A percentile compares a stretch with the other conserved stretches of the same genome.
Evolutionary conservation across 176 grass and related monocot species (phyloP).

Genomic region (Urochloa ruziziensis): DNA sequence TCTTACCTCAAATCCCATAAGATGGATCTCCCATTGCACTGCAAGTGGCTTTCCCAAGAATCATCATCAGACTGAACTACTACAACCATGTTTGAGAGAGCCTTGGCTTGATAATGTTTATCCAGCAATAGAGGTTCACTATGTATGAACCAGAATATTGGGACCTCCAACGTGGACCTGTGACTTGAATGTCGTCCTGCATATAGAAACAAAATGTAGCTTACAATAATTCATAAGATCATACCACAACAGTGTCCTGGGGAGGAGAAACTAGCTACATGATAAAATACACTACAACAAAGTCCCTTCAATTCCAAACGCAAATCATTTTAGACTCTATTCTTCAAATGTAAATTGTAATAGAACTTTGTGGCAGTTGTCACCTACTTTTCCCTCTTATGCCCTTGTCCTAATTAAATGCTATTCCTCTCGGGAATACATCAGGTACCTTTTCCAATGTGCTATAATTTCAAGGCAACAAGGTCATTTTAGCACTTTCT

Average conservation of each 20-base stretch:
- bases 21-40: slow-evolving; percentile 87
- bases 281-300: neutral
- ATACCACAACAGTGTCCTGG: neutral
- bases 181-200: slow-evolving; percentile 68
- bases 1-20: slow-evolving; percentile 84
- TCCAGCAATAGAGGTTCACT: slow-evolving; percentile 78
- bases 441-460: neutral
- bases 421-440: neutral
- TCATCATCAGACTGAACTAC: slow-evolving; percentile 87
- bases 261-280: neutral
- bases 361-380: neutral
- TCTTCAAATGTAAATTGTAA: neutral
- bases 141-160: slow-evolving; percentile 98
- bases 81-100: slow-evolving; percentile 87
- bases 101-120: slow-evolving; percentile 94
- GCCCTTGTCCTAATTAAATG: neutral
- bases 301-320: neutral
- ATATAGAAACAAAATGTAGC: slow-evolving; percentile 24
- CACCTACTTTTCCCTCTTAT: neutral
- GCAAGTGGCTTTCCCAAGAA: slow-evolving; percentile 95
- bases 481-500: neutral
- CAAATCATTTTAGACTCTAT: neutral
- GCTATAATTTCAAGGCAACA: neutral
- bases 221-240: neutral
- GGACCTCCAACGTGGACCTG: slow-evolving; percentile 87